Evolutionary conservation across 352 stramenopile species (phyloP), one percentile per base, ranked within the genome.

Genomic region (Phytophthora niederhauseri): DNA sequence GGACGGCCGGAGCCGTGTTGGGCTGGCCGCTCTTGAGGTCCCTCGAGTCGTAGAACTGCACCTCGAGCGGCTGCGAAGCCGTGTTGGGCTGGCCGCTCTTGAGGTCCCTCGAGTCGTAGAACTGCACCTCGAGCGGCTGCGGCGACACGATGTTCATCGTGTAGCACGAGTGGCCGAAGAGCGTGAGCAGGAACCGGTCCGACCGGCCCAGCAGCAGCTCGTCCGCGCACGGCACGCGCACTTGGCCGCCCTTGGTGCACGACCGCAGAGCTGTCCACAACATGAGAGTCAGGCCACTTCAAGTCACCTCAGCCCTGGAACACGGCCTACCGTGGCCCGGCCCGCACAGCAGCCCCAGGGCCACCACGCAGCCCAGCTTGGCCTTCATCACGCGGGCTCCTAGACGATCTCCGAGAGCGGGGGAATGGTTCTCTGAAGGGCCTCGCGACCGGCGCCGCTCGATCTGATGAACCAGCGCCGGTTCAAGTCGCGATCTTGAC

Each of bases 101-200:
- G 58, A 68, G 66, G 54, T 66, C 70, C 59, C 59, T 51, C 34
- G 64, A 62, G 52, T 87, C 80, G 68, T 87, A 87, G 55, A 90
- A 85, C 30, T 73, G 79, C 51, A 85, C 80, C 43, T 89, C 77
- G 17, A 91, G 65, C 30, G 80, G 78, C 31, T 75, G 56, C 1
- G 62, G 61, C 4, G 82, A 80, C 28, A 64, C 52, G 26, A 89
- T 66, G 28, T 65, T 52, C 57, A 91, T 74, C 26, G 64, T 68
- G 53, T 89, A 91, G 68, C 82, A 91, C 9, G 70, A 66, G 59
- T 89, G 80, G 4, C 82, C 82, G 38, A 77, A 75, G 20, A 91
- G 64, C 38, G 82, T 87, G 46, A 91, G 62, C 51, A 91, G 70
- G 63, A 89, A 86, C 51, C 72, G 74, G 36, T 89, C 80, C 7